phyloP scores from a whole-genome alignment of 1,139 yeast genomes.

The Geotrichum aggregatum region DNA sequence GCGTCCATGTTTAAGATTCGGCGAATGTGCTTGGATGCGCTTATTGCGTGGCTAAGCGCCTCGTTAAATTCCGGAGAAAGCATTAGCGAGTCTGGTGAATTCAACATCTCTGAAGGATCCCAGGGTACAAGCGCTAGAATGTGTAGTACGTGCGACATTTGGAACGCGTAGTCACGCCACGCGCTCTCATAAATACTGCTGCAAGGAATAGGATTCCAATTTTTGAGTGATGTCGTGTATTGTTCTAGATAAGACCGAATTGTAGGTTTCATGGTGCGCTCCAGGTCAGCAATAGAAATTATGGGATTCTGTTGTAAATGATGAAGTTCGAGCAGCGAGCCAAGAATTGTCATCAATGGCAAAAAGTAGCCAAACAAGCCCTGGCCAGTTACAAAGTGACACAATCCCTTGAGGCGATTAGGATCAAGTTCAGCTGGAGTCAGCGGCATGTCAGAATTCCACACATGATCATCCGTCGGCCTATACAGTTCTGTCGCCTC shows the following conservation, averaged over 20 bases:
- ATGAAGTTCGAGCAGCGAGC: conserved; percentile 29
- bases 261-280: conserved; percentile 25
- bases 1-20: conserved; percentile 32
- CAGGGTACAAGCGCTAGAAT: conserved; percentile 29
- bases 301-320: conserved; percentile 24
- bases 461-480: conserved; percentile 39
- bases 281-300: conserved; percentile 26
- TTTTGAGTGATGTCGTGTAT: conserved; percentile 24
- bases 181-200: conserved; percentile 23
- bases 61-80: conserved; percentile 29
- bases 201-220: conserved; percentile 18
- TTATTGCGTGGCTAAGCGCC: conserved; percentile 30
- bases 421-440: conserved; percentile 29
- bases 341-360: conserved; percentile 32
- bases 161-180: conserved; percentile 31
- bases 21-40: conserved; percentile 31
- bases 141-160: conserved; percentile 30
- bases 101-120: conserved; percentile 31
- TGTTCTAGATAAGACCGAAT: conserved; percentile 24
- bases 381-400: conserved; percentile 24
- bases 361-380: conserved; percentile 32
- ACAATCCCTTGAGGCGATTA: conserved; percentile 25
- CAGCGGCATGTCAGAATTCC: conserved; percentile 32
- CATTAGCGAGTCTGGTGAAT: conserved; percentile 28
- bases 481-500: conserved; percentile 37